A percentile compares a stretch with the other conserved stretches of the same genome.
Evolutionary conservation across 1,284 basidiomycete genomes (phyloP).

Genomic region (Pseudozyma sp.): DNA sequence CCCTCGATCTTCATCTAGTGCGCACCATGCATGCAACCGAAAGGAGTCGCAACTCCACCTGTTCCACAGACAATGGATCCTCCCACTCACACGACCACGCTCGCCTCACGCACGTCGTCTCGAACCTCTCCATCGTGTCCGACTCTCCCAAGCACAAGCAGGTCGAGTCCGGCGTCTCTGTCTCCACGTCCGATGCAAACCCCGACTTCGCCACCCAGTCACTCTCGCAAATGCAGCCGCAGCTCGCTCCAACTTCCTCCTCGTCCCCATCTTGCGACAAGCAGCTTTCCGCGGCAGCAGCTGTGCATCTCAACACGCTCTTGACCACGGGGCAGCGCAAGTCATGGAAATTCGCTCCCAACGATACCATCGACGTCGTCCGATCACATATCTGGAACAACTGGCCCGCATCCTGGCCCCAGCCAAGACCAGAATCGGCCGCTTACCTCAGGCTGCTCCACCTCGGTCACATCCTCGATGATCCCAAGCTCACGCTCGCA

Average conservation of each 20-base stretch:
- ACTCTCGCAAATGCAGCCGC: neutral
- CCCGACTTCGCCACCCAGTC: neutral
- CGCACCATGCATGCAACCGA: slow-evolving; percentile 28
- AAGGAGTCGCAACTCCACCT: slow-evolving; percentile 28
- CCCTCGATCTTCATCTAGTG: neutral
- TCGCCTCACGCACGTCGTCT: slow-evolving; percentile 20
- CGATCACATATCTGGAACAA: slow-evolving; percentile 28
- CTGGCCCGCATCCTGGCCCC: slow-evolving; percentile 43
- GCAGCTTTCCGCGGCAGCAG: slow-evolving; percentile 11
- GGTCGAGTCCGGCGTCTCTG: neutral
- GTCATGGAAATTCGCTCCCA: slow-evolving; percentile 37
- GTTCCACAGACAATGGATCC: slow-evolving; percentile 38
- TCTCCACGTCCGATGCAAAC: slow-evolving; percentile 16
- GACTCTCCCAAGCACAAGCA: slow-evolving; percentile 19
- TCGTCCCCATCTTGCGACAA: neutral
- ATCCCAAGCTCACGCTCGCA: slow-evolving; percentile 27
- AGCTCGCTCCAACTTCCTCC: neutral
- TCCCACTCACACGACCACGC: slow-evolving; percentile 17
- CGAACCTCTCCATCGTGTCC: slow-evolving; percentile 22
- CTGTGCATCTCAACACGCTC: slow-evolving; percentile 38
- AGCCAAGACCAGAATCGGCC: slow-evolving; percentile 36
- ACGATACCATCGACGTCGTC: slow-evolving; percentile 16
- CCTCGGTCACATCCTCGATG: slow-evolving; percentile 45
- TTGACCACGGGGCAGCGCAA: slow-evolving; percentile 33
- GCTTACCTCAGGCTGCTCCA: slow-evolving; percentile 34